These are phyloP conservation scores for Fusarium sp. DNA, from an alignment of 2,329 filamentous ascomycete genomes.

Conservation along the genomic window DNA sequence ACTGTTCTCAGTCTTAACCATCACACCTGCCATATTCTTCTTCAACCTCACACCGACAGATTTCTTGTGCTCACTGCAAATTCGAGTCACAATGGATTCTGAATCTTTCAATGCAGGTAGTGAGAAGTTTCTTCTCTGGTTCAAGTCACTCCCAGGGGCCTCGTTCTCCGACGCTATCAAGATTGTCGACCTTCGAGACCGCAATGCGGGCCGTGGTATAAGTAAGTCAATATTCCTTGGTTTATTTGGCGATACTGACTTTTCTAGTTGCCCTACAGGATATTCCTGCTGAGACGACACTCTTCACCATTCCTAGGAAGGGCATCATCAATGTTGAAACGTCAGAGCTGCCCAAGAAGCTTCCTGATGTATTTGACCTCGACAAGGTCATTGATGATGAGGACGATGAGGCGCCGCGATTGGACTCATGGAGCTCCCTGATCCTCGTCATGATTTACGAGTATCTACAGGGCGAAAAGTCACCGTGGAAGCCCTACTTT, in stretches of 20 bases:
- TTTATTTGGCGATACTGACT: conserved; percentile 12
- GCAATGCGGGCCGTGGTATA: conserved; percentile 67
- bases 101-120: conserved; percentile 58
- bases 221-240: conserved; percentile 50
- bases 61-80: neutral
- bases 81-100: conserved; percentile 16
- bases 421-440: conserved; percentile 67
- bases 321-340: conserved; percentile 80
- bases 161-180: conserved; percentile 65
- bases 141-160: conserved; percentile 63
- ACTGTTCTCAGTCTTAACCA: conserved; percentile 7
- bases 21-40: neutral
- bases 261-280: conserved; percentile 80
- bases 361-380: conserved; percentile 65
- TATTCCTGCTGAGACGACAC: conserved; percentile 78
- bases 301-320: conserved; percentile 83
- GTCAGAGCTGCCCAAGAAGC: conserved; percentile 72
- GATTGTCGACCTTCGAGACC: conserved; percentile 64
- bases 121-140: conserved; percentile 65
- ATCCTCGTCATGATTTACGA: conserved; percentile 89
- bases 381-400: conserved; percentile 51
- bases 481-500: conserved; percentile 83
- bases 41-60: neutral
- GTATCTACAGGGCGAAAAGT: conserved; percentile 67
- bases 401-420: conserved; percentile 52